Percentiles rank a stretch among this genome's conserved stretches.
These are phyloP conservation scores for Auricularia sp. DNA, from an alignment of 768 basidiomycete species.

Conservation along the genomic window DNA sequence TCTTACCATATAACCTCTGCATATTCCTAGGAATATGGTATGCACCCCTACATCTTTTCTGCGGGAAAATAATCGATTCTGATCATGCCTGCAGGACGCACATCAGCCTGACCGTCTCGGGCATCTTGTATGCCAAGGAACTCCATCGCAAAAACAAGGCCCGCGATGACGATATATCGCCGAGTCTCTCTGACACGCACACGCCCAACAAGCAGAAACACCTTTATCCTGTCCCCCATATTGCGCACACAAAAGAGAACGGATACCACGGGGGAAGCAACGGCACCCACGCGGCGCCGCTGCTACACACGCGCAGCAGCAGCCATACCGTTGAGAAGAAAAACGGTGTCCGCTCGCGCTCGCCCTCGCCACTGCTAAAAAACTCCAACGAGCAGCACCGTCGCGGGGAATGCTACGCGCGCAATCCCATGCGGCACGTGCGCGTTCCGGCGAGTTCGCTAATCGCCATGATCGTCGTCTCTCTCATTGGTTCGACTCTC, in stretches of 20 bases:
- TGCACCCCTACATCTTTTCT: neutral
- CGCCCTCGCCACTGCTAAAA: neutral
- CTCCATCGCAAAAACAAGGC: neutral
- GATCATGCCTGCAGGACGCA: neutral
- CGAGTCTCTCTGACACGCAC: too few species aligned
- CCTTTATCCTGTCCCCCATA: neutral
- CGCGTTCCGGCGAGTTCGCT: neutral
- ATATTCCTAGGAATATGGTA: neutral
- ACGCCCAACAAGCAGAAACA: too few species aligned
- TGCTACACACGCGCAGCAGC: too few species aligned
- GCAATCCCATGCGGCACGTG: neutral
- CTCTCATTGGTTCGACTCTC: neutral
- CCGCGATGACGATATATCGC: neutral
- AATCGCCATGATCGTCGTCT: neutral
- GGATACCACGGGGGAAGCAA: neutral
- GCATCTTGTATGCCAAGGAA: neutral
- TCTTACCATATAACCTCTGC: neutral
- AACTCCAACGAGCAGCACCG: neutral
- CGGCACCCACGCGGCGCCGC: neutral
- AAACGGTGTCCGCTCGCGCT: neutral
- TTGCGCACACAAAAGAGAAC: neutral
- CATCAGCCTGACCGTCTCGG: neutral
- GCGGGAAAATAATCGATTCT: neutral
- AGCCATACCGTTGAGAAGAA: too few species aligned
- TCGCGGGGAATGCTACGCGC: neutral